A percentile compares a stretch with the other conserved stretches of the same genome.
phyloP scores from a whole-genome alignment of 352 stramenopile genomes.

The Pythium volutum region DNA sequence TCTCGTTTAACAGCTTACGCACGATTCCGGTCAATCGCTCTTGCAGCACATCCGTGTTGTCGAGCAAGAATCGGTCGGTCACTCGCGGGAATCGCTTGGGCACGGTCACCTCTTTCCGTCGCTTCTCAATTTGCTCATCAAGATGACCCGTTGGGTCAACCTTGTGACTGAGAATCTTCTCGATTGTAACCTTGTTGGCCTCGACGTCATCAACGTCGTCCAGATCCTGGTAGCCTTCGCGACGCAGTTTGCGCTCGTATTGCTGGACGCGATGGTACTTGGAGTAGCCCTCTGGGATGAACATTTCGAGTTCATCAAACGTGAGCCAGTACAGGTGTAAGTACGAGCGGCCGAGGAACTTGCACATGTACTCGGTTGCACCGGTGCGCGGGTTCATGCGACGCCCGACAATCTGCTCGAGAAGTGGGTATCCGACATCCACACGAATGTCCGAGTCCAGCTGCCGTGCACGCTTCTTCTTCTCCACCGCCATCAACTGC shows the following conservation, averaged over 20 bases:
- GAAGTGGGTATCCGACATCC: constrained; percentile 56
- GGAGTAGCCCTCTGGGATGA: constrained; percentile 81
- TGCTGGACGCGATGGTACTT: constrained; percentile 82
- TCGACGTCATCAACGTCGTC: constrained; percentile 88
- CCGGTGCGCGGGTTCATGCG: constrained; percentile 74
- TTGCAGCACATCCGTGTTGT: constrained; percentile 62
- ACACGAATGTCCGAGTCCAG: constrained; percentile 60
- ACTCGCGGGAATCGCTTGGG: constrained; percentile 63
- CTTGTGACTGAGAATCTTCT: constrained; percentile 88
- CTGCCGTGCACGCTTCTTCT: constrained; percentile 70
- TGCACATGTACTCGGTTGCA: constrained; percentile 82
- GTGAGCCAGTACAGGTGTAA: constrained; percentile 88
- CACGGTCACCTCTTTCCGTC: constrained; percentile 48
- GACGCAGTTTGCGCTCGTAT: constrained; percentile 79
- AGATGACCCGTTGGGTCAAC: constrained; percentile 77
- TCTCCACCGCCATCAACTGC: constrained; percentile 44
- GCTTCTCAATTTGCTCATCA: constrained; percentile 81
- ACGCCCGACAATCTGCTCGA: constrained; percentile 84
- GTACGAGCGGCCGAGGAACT: constrained; percentile 85
- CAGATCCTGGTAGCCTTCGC: constrained; percentile 80
- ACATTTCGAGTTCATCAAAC: constrained; percentile 83
- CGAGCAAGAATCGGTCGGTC: constrained; percentile 79
- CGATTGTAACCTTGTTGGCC: constrained; percentile 82
- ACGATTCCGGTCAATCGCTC: constrained; percentile 78
- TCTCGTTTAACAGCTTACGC: constrained; percentile 79